Percentiles rank a stretch among this genome's conserved stretches.
Conservation (phyloP, 176 grass and related monocot genomes). For the Puccinellia tenuiflora region DNA sequence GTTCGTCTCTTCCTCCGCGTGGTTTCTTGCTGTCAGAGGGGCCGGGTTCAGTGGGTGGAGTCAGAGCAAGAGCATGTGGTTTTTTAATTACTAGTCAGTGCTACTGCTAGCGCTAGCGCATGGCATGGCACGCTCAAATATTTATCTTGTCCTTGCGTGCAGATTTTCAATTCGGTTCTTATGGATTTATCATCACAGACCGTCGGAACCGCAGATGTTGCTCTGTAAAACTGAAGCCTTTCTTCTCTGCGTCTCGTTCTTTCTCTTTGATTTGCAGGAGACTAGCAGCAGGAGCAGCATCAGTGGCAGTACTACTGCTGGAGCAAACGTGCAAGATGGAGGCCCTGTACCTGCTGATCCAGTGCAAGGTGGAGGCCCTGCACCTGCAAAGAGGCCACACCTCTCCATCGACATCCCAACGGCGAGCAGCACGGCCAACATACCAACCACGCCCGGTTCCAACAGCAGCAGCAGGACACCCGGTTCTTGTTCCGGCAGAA, state of each 20-base stretch:
- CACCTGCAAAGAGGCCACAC: constrained; percentile 29
- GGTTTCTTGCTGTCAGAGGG: neutral
- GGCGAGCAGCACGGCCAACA: neutral
- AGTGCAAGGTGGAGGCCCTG: neutral
- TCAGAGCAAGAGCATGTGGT: neutral
- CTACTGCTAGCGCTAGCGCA: too few species aligned
- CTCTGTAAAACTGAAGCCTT: neutral
- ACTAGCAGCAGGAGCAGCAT: neutral
- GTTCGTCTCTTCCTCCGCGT: too few species aligned
- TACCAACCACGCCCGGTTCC: constrained; percentile 11
- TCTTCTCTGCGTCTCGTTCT: neutral
- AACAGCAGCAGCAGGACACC: constrained; percentile 19
- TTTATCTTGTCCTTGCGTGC: neutral
- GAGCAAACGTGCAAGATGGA: neutral
- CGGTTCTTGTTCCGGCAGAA: constrained; percentile 5
- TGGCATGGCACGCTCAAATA: neutral
- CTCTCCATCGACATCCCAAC: constrained; percentile 64
- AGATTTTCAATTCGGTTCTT: neutral
- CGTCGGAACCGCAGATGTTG: neutral
- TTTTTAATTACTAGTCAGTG: neutral
- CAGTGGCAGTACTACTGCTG: too few species aligned
- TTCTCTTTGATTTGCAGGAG: neutral
- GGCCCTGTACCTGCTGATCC: neutral
- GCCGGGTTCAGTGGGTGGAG: neutral
- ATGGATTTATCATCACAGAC: neutral